Conservation (phyloP, 495 filamentous ascomycete species). For the Podospora pseudopauciseta region DNA sequence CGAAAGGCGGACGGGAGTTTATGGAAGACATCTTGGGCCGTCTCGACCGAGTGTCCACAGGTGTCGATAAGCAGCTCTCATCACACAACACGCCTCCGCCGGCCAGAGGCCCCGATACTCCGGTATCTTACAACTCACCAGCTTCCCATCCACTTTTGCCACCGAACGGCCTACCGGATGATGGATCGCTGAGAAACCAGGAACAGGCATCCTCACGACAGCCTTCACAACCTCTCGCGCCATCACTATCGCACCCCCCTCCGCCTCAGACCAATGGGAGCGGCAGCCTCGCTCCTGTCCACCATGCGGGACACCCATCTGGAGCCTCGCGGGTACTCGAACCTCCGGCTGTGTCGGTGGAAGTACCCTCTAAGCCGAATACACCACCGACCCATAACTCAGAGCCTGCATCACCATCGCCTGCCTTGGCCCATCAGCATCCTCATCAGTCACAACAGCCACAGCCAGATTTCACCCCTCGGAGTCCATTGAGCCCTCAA, state of each 20-base stretch:
- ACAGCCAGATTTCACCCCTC: not conserved
- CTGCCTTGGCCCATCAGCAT: not conserved
- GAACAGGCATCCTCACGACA: not conserved
- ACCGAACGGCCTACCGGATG: not conserved
- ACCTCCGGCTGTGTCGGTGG: not conserved
- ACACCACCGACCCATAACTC: not conserved
- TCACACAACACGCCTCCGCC: slow-evolving; percentile 14
- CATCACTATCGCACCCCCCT: not conserved
- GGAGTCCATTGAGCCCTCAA: not conserved
- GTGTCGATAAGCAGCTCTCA: slow-evolving; percentile 13
- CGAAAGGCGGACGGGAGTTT: slow-evolving; percentile 27
- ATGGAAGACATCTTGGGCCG: slow-evolving; percentile 24
- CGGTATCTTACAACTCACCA: slow-evolving; percentile 18
- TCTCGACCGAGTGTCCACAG: slow-evolving; percentile 23
- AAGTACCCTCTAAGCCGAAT: not conserved
- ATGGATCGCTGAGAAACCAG: not conserved
- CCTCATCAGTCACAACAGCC: not conserved
- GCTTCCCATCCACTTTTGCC: not conserved
- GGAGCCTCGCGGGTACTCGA: not conserved
- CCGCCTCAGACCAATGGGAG: not conserved
- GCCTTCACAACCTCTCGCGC: not conserved
- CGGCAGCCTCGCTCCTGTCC: not conserved
- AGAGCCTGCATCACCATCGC: not conserved
- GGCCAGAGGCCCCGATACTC: slow-evolving; percentile 21
- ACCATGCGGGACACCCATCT: not conserved